Base-by-base conservation (phyloP, 169 alveolate genomes). In the Eimeria sp. region DNA sequence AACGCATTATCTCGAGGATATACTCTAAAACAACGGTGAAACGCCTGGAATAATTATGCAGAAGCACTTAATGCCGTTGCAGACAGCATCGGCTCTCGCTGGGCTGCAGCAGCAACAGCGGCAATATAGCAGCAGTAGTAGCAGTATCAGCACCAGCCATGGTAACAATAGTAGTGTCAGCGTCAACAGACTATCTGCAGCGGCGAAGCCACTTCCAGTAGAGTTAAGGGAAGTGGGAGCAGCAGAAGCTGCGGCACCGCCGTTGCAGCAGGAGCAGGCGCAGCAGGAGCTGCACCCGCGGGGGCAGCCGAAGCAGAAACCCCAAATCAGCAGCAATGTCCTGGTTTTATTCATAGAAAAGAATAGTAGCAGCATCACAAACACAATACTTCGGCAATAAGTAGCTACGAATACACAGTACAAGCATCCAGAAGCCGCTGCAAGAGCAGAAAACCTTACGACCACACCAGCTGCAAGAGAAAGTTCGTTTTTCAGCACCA, bases 121-220 rank as follows among this genome's bases (percentile, higher is more conserved):
- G 40, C 40, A 34, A 34, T 34, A 34, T 34, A 34, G 40, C 40
- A 34, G 40, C 40, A 34, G 2, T 0, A 34, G 40, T 34, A 34
- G 40, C 0, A 34, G 40, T 34, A 34, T 34, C 40, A 34, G 40
- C 40, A 34, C 3, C 40, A 34, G 40, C 40, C 40, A 34, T 34
- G 40, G 40, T 34, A 58, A 22, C 70, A 58, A 22, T 3, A 14
- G 70, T 18, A 58, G 70, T 14, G 2, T 14, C 16, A 58, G 70
- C 70, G 16, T 58, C 70, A 58, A 22, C 70, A 58, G 70, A 14
- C 70, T 58, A 18, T n/a, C 80, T 25, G 80, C 80, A 70, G 40
- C 87, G 57, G 87, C 87, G 43, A 7, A 75, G n/a, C 30, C 87
- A 75, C 61, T n/a, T 27, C 27, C 58, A 75, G 47, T 40, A 70